Conservation (phyloP, 2,329 filamentous ascomycete genomes). For the Exophiala sp. region DNA sequence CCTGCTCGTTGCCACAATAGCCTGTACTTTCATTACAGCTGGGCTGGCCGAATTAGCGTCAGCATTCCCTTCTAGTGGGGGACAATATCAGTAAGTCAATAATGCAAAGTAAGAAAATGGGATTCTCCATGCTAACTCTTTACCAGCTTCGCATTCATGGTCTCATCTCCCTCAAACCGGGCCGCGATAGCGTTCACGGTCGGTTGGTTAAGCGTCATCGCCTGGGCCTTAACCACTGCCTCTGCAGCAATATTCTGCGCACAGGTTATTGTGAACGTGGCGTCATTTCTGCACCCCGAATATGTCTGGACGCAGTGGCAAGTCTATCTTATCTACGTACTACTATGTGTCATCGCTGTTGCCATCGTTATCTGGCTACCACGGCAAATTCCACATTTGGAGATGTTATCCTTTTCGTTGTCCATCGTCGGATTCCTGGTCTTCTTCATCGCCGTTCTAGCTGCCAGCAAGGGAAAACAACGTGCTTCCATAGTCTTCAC, state of each 20-base stretch:
- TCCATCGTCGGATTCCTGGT: constrained; percentile 27
- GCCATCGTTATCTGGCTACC: constrained; percentile 17
- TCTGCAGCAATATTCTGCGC: constrained; percentile 22
- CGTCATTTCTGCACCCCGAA: constrained; percentile 17
- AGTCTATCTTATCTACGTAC: constrained; percentile 28
- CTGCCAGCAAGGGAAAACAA: constrained; percentile 19
- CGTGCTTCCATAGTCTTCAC: constrained; percentile 52
- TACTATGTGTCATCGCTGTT: constrained; percentile 12
- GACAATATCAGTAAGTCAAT: constrained; percentile 32
- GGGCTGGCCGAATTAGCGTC: constrained; percentile 30
- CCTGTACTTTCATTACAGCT: constrained; percentile 26
- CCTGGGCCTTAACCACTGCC: constrained; percentile 27
- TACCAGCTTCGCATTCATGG: constrained; percentile 30
- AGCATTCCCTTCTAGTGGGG: constrained; percentile 29
- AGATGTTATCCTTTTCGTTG: constrained; percentile 22
- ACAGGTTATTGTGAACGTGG: constrained; percentile 15
- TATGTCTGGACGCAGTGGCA: constrained; percentile 27
- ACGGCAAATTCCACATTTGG: constrained; percentile 12
- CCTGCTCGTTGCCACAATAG: constrained; percentile 27
- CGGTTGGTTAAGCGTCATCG: constrained; percentile 30
- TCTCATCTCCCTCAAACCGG: constrained; percentile 16
- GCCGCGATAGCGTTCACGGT: constrained; percentile 24
- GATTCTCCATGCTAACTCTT: not conserved
- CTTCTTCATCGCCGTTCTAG: constrained; percentile 31
- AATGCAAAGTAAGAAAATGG: no score